Evolutionary conservation across 208 protist species (phyloP), one percentile per base, ranked within the genome.

Genomic region (Novymonas esmeraldas): DNA sequence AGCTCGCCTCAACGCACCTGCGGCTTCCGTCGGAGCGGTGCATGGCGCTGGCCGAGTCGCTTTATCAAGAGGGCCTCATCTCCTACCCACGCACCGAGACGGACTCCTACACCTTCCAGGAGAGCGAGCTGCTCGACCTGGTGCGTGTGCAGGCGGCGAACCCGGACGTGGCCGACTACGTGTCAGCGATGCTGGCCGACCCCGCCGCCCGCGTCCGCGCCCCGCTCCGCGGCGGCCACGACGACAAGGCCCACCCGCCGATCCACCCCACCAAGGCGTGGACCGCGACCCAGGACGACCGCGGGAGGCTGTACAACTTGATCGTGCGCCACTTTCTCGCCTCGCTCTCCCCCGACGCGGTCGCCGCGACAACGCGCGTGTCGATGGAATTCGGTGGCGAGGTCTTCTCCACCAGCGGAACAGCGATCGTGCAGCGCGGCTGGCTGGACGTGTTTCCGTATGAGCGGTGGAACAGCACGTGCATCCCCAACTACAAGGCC

Each of bases 51-150:
- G 91, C 93, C 7, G 93, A 98, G 83, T 81, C 76, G 28, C 84
- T 98, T 13, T 98, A 98, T 70, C 91, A 98, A 57, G 84, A 97
- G 60, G 92, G 91, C 20, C 85, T 92, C 61, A 83, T 98, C 29
- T 95, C 94, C 52, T 99, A 99, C 84, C 98, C 98, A 1, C 87
- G 98, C 46, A 99, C 98, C 6, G 98, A 99, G 70, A 99, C 98
- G 0, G 95, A 99, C 74, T 70, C 73, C 38, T 99, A 98, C 76
- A 91, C 64, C 6, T 87, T 96, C 14, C 91, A 87, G 10, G 87
- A 96, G 57, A 73, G 78, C n/a, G 84, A 93, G 65, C 82, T 98
- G 50, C 63, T 89, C 11, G 82, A 88, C 9, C 70, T 98, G 13
- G 89, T 98, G 34, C 59, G 63, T 2, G 22, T 77, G 38, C 97